These are phyloP conservation scores for Pseudozyma thailandica DNA, from an alignment of 1,284 basidiomycete species.

Conservation along the genomic window DNA sequence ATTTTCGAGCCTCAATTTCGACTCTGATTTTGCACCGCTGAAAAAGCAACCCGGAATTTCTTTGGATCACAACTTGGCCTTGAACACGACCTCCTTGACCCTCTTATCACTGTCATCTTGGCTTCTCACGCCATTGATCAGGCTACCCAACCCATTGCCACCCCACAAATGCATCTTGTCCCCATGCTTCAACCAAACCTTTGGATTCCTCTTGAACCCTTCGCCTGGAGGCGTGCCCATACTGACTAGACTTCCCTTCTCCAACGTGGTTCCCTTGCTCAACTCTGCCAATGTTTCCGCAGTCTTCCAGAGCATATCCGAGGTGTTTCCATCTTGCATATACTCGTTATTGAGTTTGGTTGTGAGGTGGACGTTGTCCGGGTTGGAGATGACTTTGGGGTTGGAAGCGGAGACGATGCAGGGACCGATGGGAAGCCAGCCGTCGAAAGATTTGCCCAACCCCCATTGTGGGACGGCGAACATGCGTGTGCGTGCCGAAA, in stretches of 20 bases:
- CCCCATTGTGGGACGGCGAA: constrained; percentile 58
- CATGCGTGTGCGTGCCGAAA: constrained; percentile 50
- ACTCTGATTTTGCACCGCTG: no score
- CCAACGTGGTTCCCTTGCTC: constrained; percentile 78
- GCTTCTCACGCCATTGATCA: constrained; percentile 33
- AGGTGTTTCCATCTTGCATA: constrained; percentile 80
- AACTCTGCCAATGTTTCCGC: constrained; percentile 52
- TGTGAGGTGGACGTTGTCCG: constrained; percentile 76
- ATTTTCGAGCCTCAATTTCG: not conserved
- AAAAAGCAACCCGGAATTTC: no score
- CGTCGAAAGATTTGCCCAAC: constrained; percentile 49
- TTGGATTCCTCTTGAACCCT: constrained; percentile 79
- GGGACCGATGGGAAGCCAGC: constrained; percentile 47
- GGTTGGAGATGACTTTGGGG: constrained; percentile 75
- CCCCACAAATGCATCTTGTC: constrained; percentile 73
- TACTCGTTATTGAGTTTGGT: constrained; percentile 77
- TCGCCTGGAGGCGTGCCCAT: constrained; percentile 74
- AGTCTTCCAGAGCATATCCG: constrained; percentile 58
- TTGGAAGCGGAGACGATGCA: constrained; percentile 31
- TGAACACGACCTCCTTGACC: constrained; percentile 3
- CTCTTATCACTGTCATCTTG: constrained; percentile 8
- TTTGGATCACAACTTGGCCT: constrained; percentile 19
- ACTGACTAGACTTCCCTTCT: constrained; percentile 82
- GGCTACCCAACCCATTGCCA: constrained; percentile 22
- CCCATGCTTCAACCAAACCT: constrained; percentile 78